Evolutionary conservation across 2,329 filamentous ascomycete species (phyloP).

Genomic region (Fusarium anguioides): DNA sequence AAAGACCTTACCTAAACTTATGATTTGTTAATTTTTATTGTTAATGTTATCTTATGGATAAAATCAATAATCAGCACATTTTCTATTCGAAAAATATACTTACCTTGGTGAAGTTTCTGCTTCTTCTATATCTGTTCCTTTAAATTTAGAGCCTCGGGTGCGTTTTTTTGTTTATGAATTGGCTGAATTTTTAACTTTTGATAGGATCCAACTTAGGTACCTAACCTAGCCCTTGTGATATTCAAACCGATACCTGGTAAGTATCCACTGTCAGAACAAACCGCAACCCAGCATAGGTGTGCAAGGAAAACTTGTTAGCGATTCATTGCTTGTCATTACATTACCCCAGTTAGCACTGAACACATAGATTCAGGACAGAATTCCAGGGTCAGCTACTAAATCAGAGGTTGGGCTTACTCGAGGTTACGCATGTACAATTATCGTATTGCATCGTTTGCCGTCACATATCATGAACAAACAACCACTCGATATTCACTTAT

Average conservation of each 20-base stretch:
- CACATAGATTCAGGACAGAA: background rate
- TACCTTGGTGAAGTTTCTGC: too few relatives aligned
- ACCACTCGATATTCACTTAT: slow-evolving; percentile 30
- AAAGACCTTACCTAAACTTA: too few relatives aligned
- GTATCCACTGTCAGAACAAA: background rate
- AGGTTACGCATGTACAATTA: slow-evolving; percentile 9
- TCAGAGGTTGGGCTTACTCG: slow-evolving; percentile 15
- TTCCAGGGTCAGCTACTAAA: background rate
- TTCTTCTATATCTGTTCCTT: too few relatives aligned
- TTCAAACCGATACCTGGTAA: background rate
- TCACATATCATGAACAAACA: background rate
- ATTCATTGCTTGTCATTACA: slow-evolving; percentile 9
- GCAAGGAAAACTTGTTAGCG: background rate
- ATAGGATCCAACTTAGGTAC: too few relatives aligned
- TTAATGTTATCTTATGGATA: too few relatives aligned
- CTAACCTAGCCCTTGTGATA: too few relatives aligned
- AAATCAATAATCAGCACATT: too few relatives aligned
- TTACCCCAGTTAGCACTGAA: background rate
- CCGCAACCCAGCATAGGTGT: background rate
- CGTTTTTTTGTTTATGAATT: background rate
- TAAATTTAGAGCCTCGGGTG: too few relatives aligned
- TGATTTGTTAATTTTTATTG: too few relatives aligned
- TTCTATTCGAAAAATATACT: too few relatives aligned
- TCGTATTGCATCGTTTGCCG: slow-evolving; percentile 12
- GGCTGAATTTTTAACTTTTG: background rate